Conservation (phyloP, 139 green algal genomes). For the Chlorella sp. region DNA sequence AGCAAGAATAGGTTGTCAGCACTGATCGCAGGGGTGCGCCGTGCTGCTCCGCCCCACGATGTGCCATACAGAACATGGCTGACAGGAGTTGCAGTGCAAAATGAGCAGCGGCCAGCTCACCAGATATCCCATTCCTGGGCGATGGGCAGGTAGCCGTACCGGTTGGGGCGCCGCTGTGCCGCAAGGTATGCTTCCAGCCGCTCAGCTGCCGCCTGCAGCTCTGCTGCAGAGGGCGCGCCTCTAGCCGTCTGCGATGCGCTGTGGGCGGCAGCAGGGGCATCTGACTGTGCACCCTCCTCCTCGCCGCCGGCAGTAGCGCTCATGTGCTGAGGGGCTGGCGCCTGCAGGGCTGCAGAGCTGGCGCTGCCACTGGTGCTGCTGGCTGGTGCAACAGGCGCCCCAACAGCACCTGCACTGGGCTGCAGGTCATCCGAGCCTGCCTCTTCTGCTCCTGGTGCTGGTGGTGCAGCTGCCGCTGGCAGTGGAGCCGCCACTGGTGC, state of each 20-base stretch:
- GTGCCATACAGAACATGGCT: too few species aligned
- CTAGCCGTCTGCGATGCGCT: neutral
- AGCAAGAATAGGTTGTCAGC: too few species aligned
- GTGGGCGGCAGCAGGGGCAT: too few species aligned
- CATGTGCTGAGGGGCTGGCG: neutral
- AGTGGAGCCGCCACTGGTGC: neutral
- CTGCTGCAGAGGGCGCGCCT: neutral
- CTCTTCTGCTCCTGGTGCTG: neutral
- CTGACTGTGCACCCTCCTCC: too few species aligned
- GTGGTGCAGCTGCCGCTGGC: neutral
- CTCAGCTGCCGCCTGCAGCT: neutral
- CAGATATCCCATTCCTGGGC: slow-evolving; percentile 73
- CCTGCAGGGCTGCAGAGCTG: neutral
- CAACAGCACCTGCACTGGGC: neutral
- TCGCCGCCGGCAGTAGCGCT: neutral
- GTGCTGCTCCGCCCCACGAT: too few species aligned
- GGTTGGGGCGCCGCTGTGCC: slow-evolving; percentile 32
- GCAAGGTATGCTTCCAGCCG: neutral
- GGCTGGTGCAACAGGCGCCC: neutral
- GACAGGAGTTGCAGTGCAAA: too few species aligned
- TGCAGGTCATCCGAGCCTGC: neutral
- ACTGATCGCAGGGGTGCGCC: too few species aligned
- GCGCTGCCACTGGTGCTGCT: too few species aligned
- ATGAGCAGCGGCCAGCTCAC: too few species aligned
- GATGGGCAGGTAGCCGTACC: slow-evolving; percentile 60